Conservation (phyloP, 805 yeast species). For the Tetrapisispora fleetii region DNA sequence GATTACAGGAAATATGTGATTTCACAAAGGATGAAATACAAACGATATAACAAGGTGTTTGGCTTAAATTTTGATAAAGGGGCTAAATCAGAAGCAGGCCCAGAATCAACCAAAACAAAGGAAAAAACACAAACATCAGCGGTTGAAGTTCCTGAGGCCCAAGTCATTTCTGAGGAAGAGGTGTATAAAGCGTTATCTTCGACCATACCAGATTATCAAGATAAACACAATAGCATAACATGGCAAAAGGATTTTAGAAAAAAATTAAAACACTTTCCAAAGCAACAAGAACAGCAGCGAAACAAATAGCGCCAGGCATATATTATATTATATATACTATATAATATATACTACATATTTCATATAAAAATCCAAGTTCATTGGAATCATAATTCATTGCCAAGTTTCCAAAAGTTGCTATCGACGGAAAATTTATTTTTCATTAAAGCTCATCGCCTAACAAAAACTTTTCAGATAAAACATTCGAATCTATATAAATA, state of each 20-base stretch:
- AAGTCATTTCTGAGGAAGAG: slow-evolving; percentile 16
- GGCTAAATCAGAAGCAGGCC: neutral
- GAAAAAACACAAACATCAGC: neutral
- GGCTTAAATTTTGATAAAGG: slow-evolving; percentile 1
- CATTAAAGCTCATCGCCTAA: neutral
- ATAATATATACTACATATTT: too few relatives aligned
- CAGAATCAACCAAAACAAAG: neutral
- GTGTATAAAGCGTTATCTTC: slow-evolving; percentile 30
- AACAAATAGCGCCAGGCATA: too few relatives aligned
- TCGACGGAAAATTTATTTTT: neutral
- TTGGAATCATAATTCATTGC: too few relatives aligned
- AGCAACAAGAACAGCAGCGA: neutral
- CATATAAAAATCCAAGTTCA: too few relatives aligned
- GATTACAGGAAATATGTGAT: slow-evolving; percentile 70
- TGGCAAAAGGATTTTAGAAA: slow-evolving; percentile 41
- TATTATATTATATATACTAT: too few relatives aligned
- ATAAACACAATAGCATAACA: slow-evolving; percentile 38
- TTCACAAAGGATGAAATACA: slow-evolving; percentile 36
- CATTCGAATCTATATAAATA: too few relatives aligned
- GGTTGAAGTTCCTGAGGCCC: neutral
- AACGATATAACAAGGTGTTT: slow-evolving; percentile 1
- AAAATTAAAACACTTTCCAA: neutral
- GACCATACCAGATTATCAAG: slow-evolving; percentile 33
- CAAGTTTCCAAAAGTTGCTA: too few relatives aligned
- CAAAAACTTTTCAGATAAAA: neutral